Base-by-base conservation (phyloP, 1,284 basidiomycete species). In the Xerocomus tenax region DNA sequence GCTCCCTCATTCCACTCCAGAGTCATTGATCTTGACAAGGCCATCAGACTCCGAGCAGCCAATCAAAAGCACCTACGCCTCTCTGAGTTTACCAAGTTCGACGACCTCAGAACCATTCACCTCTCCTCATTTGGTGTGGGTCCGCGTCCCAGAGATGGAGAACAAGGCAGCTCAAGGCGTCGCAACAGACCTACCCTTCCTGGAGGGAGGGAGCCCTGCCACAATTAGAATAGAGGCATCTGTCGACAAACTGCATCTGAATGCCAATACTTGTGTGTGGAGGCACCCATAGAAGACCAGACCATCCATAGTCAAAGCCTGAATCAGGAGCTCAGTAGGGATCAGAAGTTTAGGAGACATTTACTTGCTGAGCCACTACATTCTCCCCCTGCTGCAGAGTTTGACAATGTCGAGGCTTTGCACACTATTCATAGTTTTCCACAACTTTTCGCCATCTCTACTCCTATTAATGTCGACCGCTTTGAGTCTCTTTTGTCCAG, bases 261-360 rank as follows among this genome's bases (percentile, higher is more conserved):
- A 40, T 40, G 10, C 12, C 5, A 5, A 42, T 42, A 42, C 12
- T 2, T 25, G 25, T n/a, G 15, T 42, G 26, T 18, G 26, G 26
- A 3, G 16, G 40, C 1, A 9, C 25, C 16, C 40, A 42, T 7
- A 6, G 10, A 16, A 3, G 15, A n/a, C 40, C 23, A 10, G 40
- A 42, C 3, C 16, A 13, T 18, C n/a, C n/a, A 10, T n/a, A 28
- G 15, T 10, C 8, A 3, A 28, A 42, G n/a, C n/a, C n/a, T 42
- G n/a, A 42, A 29, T n/a, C 16, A 1, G 13, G n/a, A 36, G 43
- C 60, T 8, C 12, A 34, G 32, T 34, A 57, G 56, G 74, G 74
- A 39, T 68, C 65, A 0, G 72, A 77, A 41, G 63, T 75, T 0
- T 45, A 63, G 0, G 57, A n/a, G n/a, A n/a, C n/a, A n/a, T n/a